Conservation (phyloP, 2,329 filamentous ascomycete genomes). For the Microsporum canis region DNA sequence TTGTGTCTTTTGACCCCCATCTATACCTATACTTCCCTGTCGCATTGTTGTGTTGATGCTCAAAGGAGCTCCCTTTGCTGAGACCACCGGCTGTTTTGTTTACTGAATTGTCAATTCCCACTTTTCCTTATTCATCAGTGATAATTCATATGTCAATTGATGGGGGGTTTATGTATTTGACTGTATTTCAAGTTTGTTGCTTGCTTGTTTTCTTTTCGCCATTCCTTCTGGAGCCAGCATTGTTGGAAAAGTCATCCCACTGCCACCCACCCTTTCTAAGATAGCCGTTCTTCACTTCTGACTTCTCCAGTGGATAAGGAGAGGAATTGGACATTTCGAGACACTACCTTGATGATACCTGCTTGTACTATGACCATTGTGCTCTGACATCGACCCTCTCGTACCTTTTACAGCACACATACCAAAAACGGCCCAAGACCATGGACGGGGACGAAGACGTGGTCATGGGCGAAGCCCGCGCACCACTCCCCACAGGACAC, state of each 20-base stretch:
- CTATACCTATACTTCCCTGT: not conserved
- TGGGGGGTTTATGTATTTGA: not conserved
- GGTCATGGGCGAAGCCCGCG: slow-evolving; percentile 27
- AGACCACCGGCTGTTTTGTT: not conserved
- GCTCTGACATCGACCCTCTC: not conserved
- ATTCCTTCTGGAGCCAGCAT: not conserved
- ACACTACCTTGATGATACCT: not conserved
- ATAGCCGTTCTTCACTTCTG: not conserved
- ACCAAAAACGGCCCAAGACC: not conserved
- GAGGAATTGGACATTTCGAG: not conserved
- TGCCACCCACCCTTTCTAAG: not conserved
- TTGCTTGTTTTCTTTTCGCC: not conserved
- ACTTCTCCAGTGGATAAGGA: not conserved
- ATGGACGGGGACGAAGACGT: slow-evolving; percentile 28
- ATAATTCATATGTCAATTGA: not conserved
- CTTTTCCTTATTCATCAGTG: not conserved
- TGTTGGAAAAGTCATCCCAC: not conserved
- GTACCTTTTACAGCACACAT: not conserved
- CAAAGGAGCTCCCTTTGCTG: not conserved
- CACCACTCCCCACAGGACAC: not conserved
- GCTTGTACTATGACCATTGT: not conserved
- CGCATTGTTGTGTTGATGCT: slow-evolving; percentile 1
- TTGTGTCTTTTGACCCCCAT: not conserved
- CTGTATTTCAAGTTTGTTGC: not conserved
- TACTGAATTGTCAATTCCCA: not conserved